Evolutionary conservation across 2,329 filamentous ascomycete genomes (phyloP).

Genomic region (Colletotrichum eremochloae): DNA sequence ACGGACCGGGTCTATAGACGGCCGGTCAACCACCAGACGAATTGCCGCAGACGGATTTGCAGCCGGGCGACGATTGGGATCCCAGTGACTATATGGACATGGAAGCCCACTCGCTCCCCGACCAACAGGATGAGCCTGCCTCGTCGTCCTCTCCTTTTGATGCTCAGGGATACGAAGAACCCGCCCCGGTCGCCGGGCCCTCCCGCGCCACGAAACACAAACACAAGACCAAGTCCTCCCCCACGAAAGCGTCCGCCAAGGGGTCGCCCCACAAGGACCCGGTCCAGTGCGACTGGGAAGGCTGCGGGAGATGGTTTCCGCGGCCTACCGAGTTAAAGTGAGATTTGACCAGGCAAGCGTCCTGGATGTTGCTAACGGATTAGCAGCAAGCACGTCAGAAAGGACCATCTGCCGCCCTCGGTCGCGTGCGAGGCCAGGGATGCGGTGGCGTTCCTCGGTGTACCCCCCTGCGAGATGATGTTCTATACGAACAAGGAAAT

Average conservation of each 20-base stretch:
- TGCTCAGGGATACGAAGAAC: neutral
- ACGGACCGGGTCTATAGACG: neutral
- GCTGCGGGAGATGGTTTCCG: neutral
- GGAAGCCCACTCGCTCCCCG: neutral
- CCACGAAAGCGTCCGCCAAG: neutral
- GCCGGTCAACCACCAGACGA: neutral
- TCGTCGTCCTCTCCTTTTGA: neutral
- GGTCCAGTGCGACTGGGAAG: neutral
- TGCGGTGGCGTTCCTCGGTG: neutral
- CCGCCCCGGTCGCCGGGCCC: neutral
- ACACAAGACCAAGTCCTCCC: neutral
- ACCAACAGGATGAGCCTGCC: neutral
- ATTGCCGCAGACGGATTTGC: neutral
- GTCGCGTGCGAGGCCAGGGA: neutral
- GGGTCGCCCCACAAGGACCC: neutral
- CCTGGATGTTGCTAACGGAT: neutral
- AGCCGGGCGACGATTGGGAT: neutral
- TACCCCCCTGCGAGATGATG: neutral
- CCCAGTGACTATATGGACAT: neutral
- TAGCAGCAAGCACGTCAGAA: neutral
- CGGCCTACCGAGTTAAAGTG: neutral
- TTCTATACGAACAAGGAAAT: neutral
- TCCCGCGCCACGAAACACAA: neutral
- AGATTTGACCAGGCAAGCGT: neutral
- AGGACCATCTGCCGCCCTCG: neutral